Evolutionary conservation across 352 stramenopile species (phyloP).

Genomic region (Phytophthora megakarya): DNA sequence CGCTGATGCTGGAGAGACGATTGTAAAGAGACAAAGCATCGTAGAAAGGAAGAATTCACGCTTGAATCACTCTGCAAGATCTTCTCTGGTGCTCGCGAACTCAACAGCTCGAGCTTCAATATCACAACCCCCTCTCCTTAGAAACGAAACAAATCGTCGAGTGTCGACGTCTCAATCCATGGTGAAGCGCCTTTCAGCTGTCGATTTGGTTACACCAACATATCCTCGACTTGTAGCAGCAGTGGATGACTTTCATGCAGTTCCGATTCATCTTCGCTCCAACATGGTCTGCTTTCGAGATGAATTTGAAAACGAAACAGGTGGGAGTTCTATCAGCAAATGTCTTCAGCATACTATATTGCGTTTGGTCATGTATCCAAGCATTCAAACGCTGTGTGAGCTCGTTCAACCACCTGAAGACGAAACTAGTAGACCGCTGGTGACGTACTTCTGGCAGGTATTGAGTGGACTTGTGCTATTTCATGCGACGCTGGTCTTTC

Average conservation of each 20-base stretch:
- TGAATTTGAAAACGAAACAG: conserved; percentile 11
- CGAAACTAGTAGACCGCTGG: conserved; percentile 7
- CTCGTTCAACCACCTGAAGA: conserved; percentile 18
- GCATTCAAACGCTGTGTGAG: conserved; percentile 19
- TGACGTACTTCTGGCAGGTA: conserved; percentile 26
- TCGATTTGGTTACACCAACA: conserved; percentile 28
- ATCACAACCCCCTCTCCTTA: not conserved
- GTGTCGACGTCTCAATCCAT: conserved; percentile 31
- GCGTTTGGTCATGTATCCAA: conserved; percentile 39
- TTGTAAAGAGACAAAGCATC: conserved; percentile 5
- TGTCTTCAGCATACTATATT: conserved; percentile 49
- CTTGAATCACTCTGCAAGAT: not conserved
- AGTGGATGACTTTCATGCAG: conserved; percentile 14
- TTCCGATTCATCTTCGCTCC: conserved; percentile 37
- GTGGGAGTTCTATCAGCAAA: conserved; percentile 33
- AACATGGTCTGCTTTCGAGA: conserved; percentile 41
- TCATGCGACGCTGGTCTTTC: conserved; percentile 40
- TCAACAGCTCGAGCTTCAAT: not conserved
- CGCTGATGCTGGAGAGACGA: not conserved
- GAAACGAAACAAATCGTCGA: conserved; percentile 2
- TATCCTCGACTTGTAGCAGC: conserved; percentile 43
- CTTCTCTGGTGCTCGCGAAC: not conserved
- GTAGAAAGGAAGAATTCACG: not conserved
- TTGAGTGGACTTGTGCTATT: conserved; percentile 52
- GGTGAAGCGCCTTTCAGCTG: conserved; percentile 25